Evolutionary conservation across 2,329 filamentous ascomycete species (phyloP), one percentile per base, ranked within the genome.

Genomic region (Pyrenophora teres): DNA sequence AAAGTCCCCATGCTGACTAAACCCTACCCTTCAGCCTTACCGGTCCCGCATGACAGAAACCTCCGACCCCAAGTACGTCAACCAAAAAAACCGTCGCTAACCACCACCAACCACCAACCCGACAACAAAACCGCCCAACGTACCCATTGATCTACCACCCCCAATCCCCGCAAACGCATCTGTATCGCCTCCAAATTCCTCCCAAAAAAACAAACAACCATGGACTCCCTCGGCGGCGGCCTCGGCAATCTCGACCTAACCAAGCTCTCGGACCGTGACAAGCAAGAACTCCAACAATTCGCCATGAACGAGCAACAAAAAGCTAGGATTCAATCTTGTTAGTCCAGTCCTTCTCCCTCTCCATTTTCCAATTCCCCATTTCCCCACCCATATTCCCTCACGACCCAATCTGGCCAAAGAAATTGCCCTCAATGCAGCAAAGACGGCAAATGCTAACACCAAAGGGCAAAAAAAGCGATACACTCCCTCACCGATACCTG

Each of bases 261-360:
- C 67, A 86, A 86, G 76, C 87, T 97, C 71, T 88, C 84, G 67
- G 87, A 90, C 54, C 83, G 84, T 69, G 92, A 97, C 77, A 94
- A 92, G 82, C 81, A 85, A 60, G 92, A 97, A 77, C 83, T 99
- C 37, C 89, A 91, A 69, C 86, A 91, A 70, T 93, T 96, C 76
- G 81, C 97, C 52, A 79, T 85, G 64, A 91, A 89, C 71, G 92
- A 97, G 80, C 83, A 84, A 60, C 90, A 97, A 77, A 94, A 94
- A 74, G 84, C 89, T n/a, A 80, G 84, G 61, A 88, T 90, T 73
- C 79, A 76, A 80, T 79, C 63, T 39, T 71, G 67, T 73, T 60
- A 19, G 65, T 66, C 7, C n/a, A 23, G 4, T 2, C 21, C 16
- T 8, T n/a, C 10, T 8, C 1, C 6, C 4, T 3, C 33, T 3